phyloP scores from a whole-genome alignment of 139 green algal genomes.

The Bryopsis sp. region DNA sequence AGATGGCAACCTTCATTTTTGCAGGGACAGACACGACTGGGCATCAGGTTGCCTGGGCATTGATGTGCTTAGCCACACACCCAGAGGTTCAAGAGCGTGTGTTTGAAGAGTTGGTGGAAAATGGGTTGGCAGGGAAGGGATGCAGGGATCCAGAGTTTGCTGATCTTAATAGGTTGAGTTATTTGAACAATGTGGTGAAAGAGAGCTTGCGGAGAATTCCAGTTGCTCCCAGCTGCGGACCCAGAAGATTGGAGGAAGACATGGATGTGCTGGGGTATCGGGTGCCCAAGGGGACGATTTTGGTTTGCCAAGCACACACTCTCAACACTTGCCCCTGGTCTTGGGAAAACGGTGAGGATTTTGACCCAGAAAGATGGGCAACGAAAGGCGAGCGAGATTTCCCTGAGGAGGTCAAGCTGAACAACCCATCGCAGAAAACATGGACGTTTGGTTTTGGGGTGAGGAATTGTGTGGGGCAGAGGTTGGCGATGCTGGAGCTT shows the following conservation, averaged over 20 bases:
- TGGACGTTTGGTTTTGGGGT: neutral
- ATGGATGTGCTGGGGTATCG: conserved; percentile 6
- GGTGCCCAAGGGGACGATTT: neutral
- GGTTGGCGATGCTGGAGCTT: neutral
- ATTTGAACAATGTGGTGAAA: conserved; percentile 5
- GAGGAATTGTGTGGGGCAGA: conserved; percentile 8
- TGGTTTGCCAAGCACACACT: neutral
- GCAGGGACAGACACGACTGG: conserved; percentile 12
- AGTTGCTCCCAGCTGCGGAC: neutral
- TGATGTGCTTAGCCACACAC: conserved; percentile 1
- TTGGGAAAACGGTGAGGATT: neutral
- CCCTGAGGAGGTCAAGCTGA: neutral
- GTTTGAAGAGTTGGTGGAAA: conserved; percentile 5
- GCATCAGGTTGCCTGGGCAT: conserved; percentile 11
- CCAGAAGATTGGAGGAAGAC: neutral
- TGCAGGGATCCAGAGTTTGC: neutral
- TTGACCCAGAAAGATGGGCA: conserved; percentile 13
- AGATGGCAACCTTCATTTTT: neutral
- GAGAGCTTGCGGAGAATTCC: conserved; percentile 6
- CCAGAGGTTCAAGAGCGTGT: conserved; percentile 4
- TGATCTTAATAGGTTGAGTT: neutral
- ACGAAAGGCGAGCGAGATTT: no score
- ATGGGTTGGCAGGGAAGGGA: neutral
- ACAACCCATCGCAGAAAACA: neutral
- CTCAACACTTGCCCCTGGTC: neutral